Evolutionary conservation across 2,329 filamentous ascomycete genomes (phyloP), one percentile per base, ranked within the genome.

Genomic region (Aspergillus pseudotamarii): DNA sequence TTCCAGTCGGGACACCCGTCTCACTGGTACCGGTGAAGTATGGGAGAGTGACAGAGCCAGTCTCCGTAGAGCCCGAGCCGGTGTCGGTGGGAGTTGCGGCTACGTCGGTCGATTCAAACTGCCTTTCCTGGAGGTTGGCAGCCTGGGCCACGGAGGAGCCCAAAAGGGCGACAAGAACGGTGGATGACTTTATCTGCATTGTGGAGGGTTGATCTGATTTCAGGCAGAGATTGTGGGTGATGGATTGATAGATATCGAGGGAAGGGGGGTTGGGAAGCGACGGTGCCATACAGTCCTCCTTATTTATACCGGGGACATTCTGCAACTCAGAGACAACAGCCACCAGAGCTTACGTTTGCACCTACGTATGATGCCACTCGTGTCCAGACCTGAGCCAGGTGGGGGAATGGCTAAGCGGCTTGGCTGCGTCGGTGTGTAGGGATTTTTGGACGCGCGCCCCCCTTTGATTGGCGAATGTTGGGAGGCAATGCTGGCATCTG

Each of bases 281-380:
- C 6, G n/a, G 34, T 19, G 3, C 12, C 11, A 38, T 55, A 6
- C 11, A 5, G 34, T n/a, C n/a, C 32, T 55, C 28, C 34, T 55
- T 55, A 55, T 55, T 55, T 55, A 55, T 55, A 55, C 51, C 12
- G 21, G 5, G n/a, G 3, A 11, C 10, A 12, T 23, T 36, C 51
- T 36, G 30, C 28, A 23, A n/a, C 30, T 16, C 32, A 55, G 34
- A 19, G 12, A 55, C 51, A 55, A 38, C 32, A 38, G 21, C 34
- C 5, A 23, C 34, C 2, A 38, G n/a, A 23, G 51, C 51, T 55
- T 55, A 55, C 51, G 51, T 55, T 16, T 38, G 51, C 51, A 9
- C 23, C 51, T 55, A 55, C 51, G 51, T 55, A 55, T 54, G 51
- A 54, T 54, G 51, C 51, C 51, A 54, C 51, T 23, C 30, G 23